Evolutionary conservation across 306 rosid species (phyloP).

Genomic region (Quercus glauca): DNA sequence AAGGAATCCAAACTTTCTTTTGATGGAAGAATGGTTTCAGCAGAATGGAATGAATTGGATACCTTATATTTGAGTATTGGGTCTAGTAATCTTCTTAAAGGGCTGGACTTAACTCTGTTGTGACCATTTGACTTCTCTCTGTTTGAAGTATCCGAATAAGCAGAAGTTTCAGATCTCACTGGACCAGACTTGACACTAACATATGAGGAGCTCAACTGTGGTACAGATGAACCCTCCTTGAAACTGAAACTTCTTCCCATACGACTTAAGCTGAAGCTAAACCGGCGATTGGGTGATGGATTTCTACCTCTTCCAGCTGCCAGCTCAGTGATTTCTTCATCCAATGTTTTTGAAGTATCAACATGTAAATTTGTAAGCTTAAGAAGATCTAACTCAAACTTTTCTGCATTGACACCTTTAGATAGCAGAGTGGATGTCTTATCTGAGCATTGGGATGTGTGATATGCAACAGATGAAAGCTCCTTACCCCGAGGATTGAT

Average conservation of each 20-base stretch:
- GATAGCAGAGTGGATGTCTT: slow-evolving; percentile 28
- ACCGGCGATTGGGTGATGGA: slow-evolving; percentile 51
- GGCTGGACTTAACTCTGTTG: slow-evolving; percentile 68
- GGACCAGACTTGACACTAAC: slow-evolving; percentile 69
- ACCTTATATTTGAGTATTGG: slow-evolving; percentile 67
- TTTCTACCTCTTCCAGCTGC: slow-evolving; percentile 39
- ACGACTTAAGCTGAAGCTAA: slow-evolving; percentile 67
- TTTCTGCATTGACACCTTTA: slow-evolving; percentile 29
- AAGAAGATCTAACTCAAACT: slow-evolving; percentile 5
- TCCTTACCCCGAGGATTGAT: slow-evolving; percentile 26
- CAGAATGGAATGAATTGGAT: slow-evolving; percentile 34
- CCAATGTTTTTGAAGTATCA: slow-evolving; percentile 29
- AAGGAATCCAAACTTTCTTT: slow-evolving; percentile 38
- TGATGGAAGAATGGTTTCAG: slow-evolving; percentile 28
- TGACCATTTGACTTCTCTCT: slow-evolving; percentile 49
- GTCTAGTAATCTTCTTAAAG: slow-evolving; percentile 69
- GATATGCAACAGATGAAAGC: slow-evolving; percentile 32
- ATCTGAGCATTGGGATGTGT: slow-evolving; percentile 26
- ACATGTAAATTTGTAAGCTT: slow-evolving; percentile 27
- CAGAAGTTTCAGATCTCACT: slow-evolving; percentile 44
- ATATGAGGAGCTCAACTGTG: slow-evolving; percentile 49
- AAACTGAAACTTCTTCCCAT: slow-evolving; percentile 88
- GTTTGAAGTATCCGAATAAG: slow-evolving; percentile 29
- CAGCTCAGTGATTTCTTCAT: slow-evolving; percentile 44
- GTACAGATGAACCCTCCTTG: slow-evolving; percentile 59